These are phyloP conservation scores for Taphrina confusa DNA, from an alignment of 1,139 yeast genomes.

Conservation along the genomic window DNA sequence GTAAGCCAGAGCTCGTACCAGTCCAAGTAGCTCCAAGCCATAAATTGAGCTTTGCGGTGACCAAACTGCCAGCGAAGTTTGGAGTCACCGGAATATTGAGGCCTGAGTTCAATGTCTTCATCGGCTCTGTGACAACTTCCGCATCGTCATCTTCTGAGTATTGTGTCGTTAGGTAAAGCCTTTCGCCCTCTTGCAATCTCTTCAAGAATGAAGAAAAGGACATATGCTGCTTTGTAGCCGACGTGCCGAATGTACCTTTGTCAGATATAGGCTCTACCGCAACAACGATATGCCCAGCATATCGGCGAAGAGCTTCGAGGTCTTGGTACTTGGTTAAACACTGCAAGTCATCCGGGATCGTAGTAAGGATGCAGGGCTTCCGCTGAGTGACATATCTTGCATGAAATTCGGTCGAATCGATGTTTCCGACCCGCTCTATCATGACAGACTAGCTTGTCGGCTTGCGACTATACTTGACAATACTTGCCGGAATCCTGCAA, in stretches of 20 bases:
- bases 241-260: slow-evolving; percentile 33
- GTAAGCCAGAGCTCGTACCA: slow-evolving; percentile 34
- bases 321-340: not conserved
- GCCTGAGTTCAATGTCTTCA: not conserved
- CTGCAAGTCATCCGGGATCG: slow-evolving; percentile 18
- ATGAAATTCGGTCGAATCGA: not conserved
- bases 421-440: not conserved
- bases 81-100: slow-evolving; percentile 20
- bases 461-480: too few relatives aligned
- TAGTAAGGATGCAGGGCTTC: slow-evolving; percentile 18
- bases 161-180: slow-evolving; percentile 35
- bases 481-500: too few relatives aligned
- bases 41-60: slow-evolving; percentile 33
- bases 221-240: slow-evolving; percentile 25
- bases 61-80: slow-evolving; percentile 14
- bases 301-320: slow-evolving; percentile 7
- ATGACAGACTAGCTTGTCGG: too few relatives aligned
- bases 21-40: slow-evolving; percentile 32
- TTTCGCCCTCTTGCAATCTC: slow-evolving; percentile 15
- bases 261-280: slow-evolving; percentile 33
- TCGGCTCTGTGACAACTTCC: slow-evolving; percentile 24
- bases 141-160: slow-evolving; percentile 28
- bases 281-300: slow-evolving; percentile 16
- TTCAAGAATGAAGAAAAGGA: slow-evolving; percentile 23
- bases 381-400: not conserved